Base-by-base conservation (phyloP, 805 yeast genomes). In the Sungouiozyma intestinalis region DNA sequence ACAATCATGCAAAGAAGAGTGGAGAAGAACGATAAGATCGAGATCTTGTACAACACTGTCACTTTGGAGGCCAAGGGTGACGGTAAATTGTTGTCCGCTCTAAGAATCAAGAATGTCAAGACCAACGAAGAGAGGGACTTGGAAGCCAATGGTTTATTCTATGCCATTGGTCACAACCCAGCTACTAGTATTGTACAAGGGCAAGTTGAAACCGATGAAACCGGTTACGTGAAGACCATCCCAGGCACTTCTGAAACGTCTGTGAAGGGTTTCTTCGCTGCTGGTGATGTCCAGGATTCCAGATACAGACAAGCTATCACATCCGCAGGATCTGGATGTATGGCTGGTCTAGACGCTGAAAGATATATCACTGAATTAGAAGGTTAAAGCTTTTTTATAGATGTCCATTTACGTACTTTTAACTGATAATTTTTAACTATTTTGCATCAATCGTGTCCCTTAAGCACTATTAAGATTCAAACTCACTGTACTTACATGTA, bases 231-330 rank as follows among this genome's bases (percentile, higher is more conserved):
- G 58, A 69, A 76, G 61, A 90, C 98, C 49, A 70, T 72, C 36
- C 96, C 97, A 55, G 98, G 97, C 48, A 71, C 95, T 18, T 70
- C 97, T 16, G 66, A 70, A 54, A 92, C 98, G 38, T 79, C 92
- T 13, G 76, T 90, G 46, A 76, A 74, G 58, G 97, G 96, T 63
- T 85, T 90, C 47, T 90, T 82, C 54, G 98, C 98, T 47, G 97
- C 97, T 46, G 97, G 98, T 68, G 98, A 90, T 62, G 98, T 90
- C 44, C 98, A 90, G 69, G 98, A 90, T 68, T 82, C 85, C 66
- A 77, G 76, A 63, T 90, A 90, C 69, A 85, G 98, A 79, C 98
- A 90, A 72, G 98, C 98, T 45, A 86, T 90, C 61, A 90, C 98
- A 36, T 86, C 96, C 64, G 98, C 98, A 14, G 98, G 98, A 61